phyloP scores from a whole-genome alignment of 2,329 filamentous ascomycete genomes.

The Dactylonectria estremocensis region DNA sequence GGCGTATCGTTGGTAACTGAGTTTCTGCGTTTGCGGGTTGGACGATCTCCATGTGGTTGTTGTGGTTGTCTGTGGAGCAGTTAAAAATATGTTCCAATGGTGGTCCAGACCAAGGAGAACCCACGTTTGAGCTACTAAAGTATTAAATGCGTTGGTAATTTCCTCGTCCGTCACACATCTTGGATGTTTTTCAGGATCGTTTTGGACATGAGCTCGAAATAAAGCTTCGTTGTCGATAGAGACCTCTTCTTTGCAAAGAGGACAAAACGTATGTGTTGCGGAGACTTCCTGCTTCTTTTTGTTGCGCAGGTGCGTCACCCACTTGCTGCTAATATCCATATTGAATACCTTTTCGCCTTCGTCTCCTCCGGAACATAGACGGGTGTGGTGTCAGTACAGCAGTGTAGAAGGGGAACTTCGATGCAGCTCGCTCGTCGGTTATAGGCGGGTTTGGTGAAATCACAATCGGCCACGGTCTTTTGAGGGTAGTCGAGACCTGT shows the following conservation, averaged over 20 bases:
- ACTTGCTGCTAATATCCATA: slow-evolving; percentile 16
- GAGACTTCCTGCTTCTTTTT: slow-evolving; percentile 8
- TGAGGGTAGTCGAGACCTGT: neutral
- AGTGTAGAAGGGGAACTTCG: neutral
- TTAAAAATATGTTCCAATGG: neutral
- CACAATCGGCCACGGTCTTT: neutral
- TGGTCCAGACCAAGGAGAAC: neutral
- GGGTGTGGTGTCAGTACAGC: neutral
- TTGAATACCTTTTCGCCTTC: slow-evolving; percentile 1
- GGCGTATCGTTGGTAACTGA: neutral
- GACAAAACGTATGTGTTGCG: slow-evolving; percentile 11
- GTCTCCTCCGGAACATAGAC: slow-evolving; percentile 9
- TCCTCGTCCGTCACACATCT: slow-evolving; percentile 5
- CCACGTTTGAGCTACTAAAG: slow-evolving; percentile 3
- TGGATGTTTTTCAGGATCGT: neutral
- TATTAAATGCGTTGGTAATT: neutral
- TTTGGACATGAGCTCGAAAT: slow-evolving; percentile 10
- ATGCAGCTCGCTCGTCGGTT: neutral
- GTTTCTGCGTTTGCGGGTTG: slow-evolving; percentile 12
- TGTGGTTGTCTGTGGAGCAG: neutral
- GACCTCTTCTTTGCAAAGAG: neutral
- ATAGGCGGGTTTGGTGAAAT: neutral
- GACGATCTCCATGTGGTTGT: neutral
- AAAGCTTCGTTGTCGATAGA: neutral
- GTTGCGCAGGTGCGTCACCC: slow-evolving; percentile 14